Percentiles rank a stretch among this genome's conserved stretches.
Conservation (phyloP, 306 rosid genomes). For the Rosa chinensis region DNA sequence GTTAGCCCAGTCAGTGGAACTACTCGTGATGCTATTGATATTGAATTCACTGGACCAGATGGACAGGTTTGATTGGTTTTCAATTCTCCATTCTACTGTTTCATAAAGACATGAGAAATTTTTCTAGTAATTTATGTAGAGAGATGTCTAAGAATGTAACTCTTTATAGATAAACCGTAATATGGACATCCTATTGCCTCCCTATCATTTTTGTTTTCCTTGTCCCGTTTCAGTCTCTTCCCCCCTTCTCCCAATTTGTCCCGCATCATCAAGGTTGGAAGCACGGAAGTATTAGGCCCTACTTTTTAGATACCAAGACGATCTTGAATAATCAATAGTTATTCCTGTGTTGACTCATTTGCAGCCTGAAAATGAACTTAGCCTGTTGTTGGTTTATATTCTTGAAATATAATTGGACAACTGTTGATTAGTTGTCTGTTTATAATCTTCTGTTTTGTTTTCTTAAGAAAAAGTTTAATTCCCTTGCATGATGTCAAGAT, state of each 20-base stretch:
- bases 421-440: constrained; percentile 6
- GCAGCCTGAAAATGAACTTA: not conserved
- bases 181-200: not conserved
- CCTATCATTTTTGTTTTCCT: not conserved
- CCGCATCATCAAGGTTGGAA: not conserved
- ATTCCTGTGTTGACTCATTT: not conserved
- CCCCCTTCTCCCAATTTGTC: not conserved
- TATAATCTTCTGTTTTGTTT: not conserved
- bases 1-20: constrained; percentile 99
- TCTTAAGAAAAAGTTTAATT: not conserved
- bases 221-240: not conserved
- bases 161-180: not conserved
- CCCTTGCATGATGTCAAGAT: not conserved
- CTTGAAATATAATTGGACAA: constrained; percentile 4
- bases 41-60: constrained; percentile 80
- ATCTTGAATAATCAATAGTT: not conserved
- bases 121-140: not conserved
- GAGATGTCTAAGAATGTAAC: not conserved
- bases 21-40: constrained; percentile 99
- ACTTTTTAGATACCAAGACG: not conserved
- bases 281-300: not conserved
- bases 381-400: constrained; percentile 23
- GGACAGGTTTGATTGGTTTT: constrained; percentile 74
- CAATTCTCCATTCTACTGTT: not conserved
- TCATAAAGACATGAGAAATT: not conserved